Percentiles rank a stretch among this genome's conserved stretches.
Conservation (phyloP, 2,329 filamentous ascomycete genomes). For the Stagonosporopsis cucurbitacearum region DNA sequence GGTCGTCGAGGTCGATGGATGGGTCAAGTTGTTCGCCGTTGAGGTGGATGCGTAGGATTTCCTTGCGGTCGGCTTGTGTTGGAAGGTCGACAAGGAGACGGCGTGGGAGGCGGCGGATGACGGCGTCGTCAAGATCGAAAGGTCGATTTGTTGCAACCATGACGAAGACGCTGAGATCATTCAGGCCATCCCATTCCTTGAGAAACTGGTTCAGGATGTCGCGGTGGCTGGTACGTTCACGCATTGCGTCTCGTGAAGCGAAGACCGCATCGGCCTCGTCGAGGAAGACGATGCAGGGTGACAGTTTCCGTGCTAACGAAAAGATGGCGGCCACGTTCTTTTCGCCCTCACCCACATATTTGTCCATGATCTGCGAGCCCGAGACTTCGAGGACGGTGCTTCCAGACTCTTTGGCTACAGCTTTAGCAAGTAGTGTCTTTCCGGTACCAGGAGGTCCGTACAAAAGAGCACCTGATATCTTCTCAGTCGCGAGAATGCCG, state of each 20-base stretch:
- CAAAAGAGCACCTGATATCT: conserved; percentile 85
- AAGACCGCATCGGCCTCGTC: conserved; percentile 96
- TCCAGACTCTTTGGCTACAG: conserved; percentile 69
- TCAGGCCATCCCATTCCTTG: conserved; percentile 95
- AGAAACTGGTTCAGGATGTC: conserved; percentile 97
- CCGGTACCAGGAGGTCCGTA: conserved; percentile 84
- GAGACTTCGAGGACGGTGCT: conserved; percentile 81
- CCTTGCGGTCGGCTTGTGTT: conserved; percentile 67
- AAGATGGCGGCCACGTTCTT: conserved; percentile 94
- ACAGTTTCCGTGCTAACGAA: conserved; percentile 85
- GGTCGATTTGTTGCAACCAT: conserved; percentile 98
- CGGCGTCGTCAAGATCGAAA: conserved; percentile 90
- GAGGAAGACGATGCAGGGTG: conserved; percentile 93
- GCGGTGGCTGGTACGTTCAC: conserved; percentile 73
- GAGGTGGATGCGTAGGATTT: conserved; percentile 75
- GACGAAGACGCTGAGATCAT: conserved; percentile 83
- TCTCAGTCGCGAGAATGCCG: conserved; percentile 87
- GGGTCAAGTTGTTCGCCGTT: conserved; percentile 68
- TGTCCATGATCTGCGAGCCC: conserved; percentile 91
- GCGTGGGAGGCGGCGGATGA: conserved; percentile 76
- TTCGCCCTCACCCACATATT: conserved; percentile 94
- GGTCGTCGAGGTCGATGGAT: conserved; percentile 65
- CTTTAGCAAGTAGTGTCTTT: conserved; percentile 68
- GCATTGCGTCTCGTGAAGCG: conserved; percentile 72
- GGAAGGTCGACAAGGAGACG: conserved; percentile 77